These are phyloP conservation scores for Hippophae rhamnoides DNA, from an alignment of 306 rosid species.

Conservation along the genomic window DNA sequence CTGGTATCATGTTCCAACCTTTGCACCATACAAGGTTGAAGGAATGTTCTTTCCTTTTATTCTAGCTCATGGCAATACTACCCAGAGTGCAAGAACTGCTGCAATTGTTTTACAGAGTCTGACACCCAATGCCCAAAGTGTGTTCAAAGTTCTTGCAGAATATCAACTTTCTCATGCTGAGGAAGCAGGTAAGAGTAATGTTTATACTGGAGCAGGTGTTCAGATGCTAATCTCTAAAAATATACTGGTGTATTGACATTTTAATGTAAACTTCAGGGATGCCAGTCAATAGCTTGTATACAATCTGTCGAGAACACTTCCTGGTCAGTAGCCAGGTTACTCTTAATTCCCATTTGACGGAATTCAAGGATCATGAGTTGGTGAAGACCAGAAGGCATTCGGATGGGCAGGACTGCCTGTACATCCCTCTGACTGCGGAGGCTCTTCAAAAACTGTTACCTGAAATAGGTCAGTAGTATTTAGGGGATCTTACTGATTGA, in stretches of 20 bases:
- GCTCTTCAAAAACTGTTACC: conserved; percentile 61
- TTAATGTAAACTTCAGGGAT: conserved; percentile 44
- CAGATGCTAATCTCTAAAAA: neutral
- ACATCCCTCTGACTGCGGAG: conserved; percentile 52
- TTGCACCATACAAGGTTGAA: conserved; percentile 70
- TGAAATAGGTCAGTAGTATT: conserved; percentile 33
- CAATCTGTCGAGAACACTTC: conserved; percentile 75
- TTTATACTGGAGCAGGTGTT: conserved; percentile 9
- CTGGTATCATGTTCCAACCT: conserved; percentile 93
- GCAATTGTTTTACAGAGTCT: conserved; percentile 77
- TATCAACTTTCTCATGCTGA: conserved; percentile 72
- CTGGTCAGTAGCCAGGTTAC: conserved; percentile 76
- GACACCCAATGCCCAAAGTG: conserved; percentile 89
- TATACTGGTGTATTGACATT: conserved; percentile 1
- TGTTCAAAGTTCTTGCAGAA: conserved; percentile 84
- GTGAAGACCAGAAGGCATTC: conserved; percentile 69
- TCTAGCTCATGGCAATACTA: conserved; percentile 59
- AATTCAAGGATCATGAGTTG: conserved; percentile 88
- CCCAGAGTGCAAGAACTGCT: conserved; percentile 80
- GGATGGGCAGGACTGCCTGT: conserved; percentile 86
- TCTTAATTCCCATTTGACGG: conserved; percentile 78
- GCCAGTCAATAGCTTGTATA: conserved; percentile 54
- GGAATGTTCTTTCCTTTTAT: conserved; percentile 72
- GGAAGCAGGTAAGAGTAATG: conserved; percentile 49
- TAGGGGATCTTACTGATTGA: too few species aligned